Conservation (phyloP, 106 monocot species). For the Allium fistulosum region DNA sequence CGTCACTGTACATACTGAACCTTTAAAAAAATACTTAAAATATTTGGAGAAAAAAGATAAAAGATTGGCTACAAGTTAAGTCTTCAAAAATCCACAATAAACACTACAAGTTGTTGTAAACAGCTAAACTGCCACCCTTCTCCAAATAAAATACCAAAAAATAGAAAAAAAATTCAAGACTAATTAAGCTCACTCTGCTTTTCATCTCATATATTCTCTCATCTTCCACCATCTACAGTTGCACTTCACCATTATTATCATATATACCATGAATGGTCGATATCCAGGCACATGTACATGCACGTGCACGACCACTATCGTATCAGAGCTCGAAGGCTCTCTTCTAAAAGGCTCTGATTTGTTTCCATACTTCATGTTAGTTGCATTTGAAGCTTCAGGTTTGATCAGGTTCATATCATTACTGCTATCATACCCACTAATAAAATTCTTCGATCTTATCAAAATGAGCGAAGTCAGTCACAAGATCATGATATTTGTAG, state of each 20-base stretch:
- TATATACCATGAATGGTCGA: neutral
- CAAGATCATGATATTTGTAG: constrained; percentile 42
- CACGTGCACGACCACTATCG: constrained; percentile 11
- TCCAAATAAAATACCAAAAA: neutral
- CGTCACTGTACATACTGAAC: neutral
- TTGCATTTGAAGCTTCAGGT: constrained; percentile 84
- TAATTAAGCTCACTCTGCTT: neutral
- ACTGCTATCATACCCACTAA: constrained; percentile 50
- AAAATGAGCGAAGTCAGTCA: constrained; percentile 16
- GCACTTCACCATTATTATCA: too few species aligned
- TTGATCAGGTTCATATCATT: constrained; percentile 54
- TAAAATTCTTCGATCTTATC: constrained; percentile 13
- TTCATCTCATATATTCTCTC: neutral
- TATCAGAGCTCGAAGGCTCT: constrained; percentile 63
- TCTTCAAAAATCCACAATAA: neutral
- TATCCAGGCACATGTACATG: neutral
- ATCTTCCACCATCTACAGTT: neutral
- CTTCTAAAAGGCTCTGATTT: constrained; percentile 52
- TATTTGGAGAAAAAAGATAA: neutral
- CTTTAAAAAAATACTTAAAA: neutral
- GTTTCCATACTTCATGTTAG: constrained; percentile 94
- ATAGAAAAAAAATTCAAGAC: neutral
- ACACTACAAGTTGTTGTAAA: neutral
- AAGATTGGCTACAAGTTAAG: neutral
- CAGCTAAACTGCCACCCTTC: neutral